These are phyloP conservation scores for Phytophthora syringae DNA, from an alignment of 352 stramenopile genomes.

Conservation along the genomic window DNA sequence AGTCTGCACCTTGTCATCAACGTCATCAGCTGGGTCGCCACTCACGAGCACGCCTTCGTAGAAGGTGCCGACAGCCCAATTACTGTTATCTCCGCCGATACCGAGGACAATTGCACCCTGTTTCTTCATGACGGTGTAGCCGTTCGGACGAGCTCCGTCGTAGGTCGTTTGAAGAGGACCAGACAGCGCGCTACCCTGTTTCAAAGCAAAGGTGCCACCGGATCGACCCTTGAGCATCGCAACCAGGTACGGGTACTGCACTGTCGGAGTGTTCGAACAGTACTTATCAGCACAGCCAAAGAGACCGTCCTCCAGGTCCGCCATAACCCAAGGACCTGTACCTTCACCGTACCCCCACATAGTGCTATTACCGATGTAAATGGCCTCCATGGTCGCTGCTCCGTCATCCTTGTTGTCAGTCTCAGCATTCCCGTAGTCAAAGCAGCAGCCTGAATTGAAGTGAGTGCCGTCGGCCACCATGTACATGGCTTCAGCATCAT, in stretches of 20 bases:
- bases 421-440: slow-evolving; percentile 34
- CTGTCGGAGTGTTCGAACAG: slow-evolving; percentile 16
- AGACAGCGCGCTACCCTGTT: slow-evolving; percentile 27
- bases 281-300: slow-evolving; percentile 24
- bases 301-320: slow-evolving; percentile 28
- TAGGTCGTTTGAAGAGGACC: slow-evolving; percentile 21
- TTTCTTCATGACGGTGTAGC: slow-evolving; percentile 35
- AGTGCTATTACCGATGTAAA: slow-evolving; percentile 26
- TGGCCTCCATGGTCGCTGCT: slow-evolving; percentile 25
- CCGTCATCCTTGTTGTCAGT: slow-evolving; percentile 29
- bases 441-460: slow-evolving; percentile 28
- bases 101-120: slow-evolving; percentile 29
- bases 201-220: slow-evolving; percentile 24
- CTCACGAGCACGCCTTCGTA: slow-evolving; percentile 29
- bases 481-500: slow-evolving; percentile 33
- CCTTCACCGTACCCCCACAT: slow-evolving; percentile 26
- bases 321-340: slow-evolving; percentile 30
- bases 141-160: slow-evolving; percentile 26
- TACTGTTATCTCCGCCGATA: slow-evolving; percentile 32
- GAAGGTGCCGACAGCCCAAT: slow-evolving; percentile 19
- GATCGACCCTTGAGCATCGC: slow-evolving; percentile 35
- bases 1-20: slow-evolving; percentile 22
- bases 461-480: slow-evolving; percentile 28
- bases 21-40: slow-evolving; percentile 17
- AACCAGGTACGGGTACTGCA: slow-evolving; percentile 16